Evolutionary conservation across 805 yeast species (phyloP), one percentile per base, ranked within the genome.

Genomic region (Candida anglica): DNA sequence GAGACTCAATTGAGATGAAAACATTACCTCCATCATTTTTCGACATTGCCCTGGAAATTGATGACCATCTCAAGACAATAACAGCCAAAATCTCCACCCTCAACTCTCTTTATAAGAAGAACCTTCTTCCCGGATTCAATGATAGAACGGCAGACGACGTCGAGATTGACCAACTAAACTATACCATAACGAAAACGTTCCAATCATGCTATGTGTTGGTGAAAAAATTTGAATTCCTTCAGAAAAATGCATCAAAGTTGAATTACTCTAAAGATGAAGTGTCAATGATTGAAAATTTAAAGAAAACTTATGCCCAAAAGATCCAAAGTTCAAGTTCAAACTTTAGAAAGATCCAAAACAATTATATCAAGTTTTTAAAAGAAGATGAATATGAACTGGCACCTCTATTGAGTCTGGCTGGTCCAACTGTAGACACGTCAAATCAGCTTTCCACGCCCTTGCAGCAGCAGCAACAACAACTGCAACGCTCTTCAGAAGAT

Each of bases 281-380:
- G 19, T 63, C 71, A 32, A 79, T 91, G 68, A 66, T 87, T 36
- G 81, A 78, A 32, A 93, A 91, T 58, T 75, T 86, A 63, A 83
- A 86, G 56, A 85, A 86, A 47, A 79, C 79, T 30, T 79, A 89
- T 56, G 98, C 98, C 2, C 67, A 82, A 28, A 79, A 81, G 53
- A 80, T 93, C 15, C 98, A 93, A 55, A 79, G 77, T 27, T 64
- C 76, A 28, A 82, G 94, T 26, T 75, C 89, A 14, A 73, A 71
- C 33, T 93, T 89, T 60, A 66, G 98, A 33, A 84, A 86, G 51
- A 63, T 93, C 47, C 99, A 93, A 56, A 86, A 91, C 50, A 80
- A 83, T 43, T 93, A 93, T 50, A 79, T 93, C 51, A 83, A 86
- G 53, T 85, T 83, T 44, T 66, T 91, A 38, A 78, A 84, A 44